Evolutionary conservation across 2,329 filamentous ascomycete species (phyloP).

Genomic region (Alternaria conjuncta): DNA sequence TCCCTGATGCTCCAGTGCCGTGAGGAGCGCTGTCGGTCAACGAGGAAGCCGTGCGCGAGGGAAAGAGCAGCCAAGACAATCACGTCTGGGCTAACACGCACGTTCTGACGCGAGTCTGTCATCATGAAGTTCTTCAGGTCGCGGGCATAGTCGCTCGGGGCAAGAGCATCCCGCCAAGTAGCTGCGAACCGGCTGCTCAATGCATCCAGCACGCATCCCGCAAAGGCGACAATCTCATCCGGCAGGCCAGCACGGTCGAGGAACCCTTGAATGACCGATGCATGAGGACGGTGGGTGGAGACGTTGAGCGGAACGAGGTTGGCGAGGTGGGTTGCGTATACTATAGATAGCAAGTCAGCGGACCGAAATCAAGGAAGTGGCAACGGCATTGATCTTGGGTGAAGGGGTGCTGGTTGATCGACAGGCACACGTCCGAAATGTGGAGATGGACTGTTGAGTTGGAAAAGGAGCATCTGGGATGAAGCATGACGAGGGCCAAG

Average conservation of each 20-base stretch:
- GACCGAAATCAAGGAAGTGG: constrained; percentile 14
- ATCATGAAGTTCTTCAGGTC: constrained; percentile 20
- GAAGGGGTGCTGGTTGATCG: constrained; percentile 25
- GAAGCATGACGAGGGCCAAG: constrained; percentile 21
- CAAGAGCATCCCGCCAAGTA: constrained; percentile 37
- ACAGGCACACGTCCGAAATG: constrained; percentile 23
- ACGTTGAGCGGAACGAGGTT: constrained; percentile 46
- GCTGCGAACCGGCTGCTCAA: constrained; percentile 42
- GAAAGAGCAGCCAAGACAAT: constrained; percentile 46
- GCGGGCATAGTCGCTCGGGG: constrained; percentile 21
- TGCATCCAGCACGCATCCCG: constrained; percentile 48
- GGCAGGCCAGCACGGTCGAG: constrained; percentile 42
- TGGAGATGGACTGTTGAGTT: constrained; percentile 12
- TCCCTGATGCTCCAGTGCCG: constrained; percentile 44
- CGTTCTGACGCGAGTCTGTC: constrained; percentile 21
- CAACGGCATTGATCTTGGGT: neutral
- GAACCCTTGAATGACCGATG: constrained; percentile 34
- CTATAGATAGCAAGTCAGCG: constrained; percentile 38
- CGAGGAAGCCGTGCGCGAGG: constrained; percentile 44
- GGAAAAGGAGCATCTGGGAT: constrained; percentile 7
- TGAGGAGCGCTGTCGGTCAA: constrained; percentile 38
- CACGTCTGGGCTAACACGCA: constrained; percentile 38
- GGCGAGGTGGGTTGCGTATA: constrained; percentile 43
- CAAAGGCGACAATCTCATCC: constrained; percentile 45
- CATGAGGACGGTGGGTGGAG: constrained; percentile 35